Evolutionary conservation across 129 eudicot genomes (phyloP), one percentile per base, ranked within the genome.

Genomic region (Calendula officinalis): DNA sequence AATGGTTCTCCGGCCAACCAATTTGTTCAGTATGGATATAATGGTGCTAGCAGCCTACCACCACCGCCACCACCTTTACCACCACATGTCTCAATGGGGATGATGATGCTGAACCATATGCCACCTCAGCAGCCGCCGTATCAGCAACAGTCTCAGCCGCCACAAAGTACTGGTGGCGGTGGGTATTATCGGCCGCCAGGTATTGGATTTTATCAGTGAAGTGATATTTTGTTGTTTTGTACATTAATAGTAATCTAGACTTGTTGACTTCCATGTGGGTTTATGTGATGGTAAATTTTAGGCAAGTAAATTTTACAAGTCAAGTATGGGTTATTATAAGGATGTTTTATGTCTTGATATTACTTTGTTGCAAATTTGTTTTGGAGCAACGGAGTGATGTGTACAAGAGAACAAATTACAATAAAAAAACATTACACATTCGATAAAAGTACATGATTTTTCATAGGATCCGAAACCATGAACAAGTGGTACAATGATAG

Each of bases 161-260:
- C 51, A 57, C 81, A 46, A 67, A 49, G 57, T 11, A 15, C 51
- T 3, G 65, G 60, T 53, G 78, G 94, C 8, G 98, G 30, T 22
- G 30, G 96, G 8, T 83, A 78, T 46, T 87, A 88, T 47, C 72
- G 96, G 69, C 96, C 91, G 6, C 86, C 87, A 0, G 96, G 98
- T 46, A 80, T 91, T 37, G 96, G 96, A 13, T 81, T 88, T 53
- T 81, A 87, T 34, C 96, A 88, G 82, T 91, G 76, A 82, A 67
- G 16, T 65, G 17, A 22, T 22, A 0, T 14, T 64, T 39, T 66
- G 62, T 66, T 46, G 68, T 38, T 69, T 62, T 84, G 90, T 80
- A 84, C 50, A 80, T 80, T 76, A 80, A 76, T 79, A 77, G 90
- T 74, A 53, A 70, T 49, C 53, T 64, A 64, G 75, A 70, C 61